Base-by-base conservation (phyloP, 2,329 filamentous ascomycete genomes). In the Verticillium zaregamsianum region DNA sequence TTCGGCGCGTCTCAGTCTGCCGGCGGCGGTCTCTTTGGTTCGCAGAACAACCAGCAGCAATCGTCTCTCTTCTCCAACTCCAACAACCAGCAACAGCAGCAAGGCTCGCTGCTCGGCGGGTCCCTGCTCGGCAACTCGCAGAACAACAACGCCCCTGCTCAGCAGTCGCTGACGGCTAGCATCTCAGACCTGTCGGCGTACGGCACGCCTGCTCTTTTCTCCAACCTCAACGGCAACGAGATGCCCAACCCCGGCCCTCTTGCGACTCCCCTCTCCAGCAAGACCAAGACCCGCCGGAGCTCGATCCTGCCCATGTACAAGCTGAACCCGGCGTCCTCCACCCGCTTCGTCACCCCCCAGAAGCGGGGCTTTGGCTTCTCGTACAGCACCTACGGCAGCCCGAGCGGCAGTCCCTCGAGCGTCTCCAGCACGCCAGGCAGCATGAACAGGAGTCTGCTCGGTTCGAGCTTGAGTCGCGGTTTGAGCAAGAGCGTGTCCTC, bases 361-460 rank as follows among this genome's bases (percentile, higher is more conserved):
- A 94, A 92, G 77, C 86, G 90, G 61, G 92, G 92, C 5, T 97
- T 92, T 71, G 94, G 94, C 3, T 96, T 97, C 73, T 93, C 90
- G 2, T 97, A 97, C 76, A 96, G 93, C 66, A 93, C 89, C 2
- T 97, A 96, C 69, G 92, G 92, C 55, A 93, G 90, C 1, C 93
- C 94, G 6, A 87, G 81, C 40, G 88, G 82, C 62, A 91, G 87
- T 67, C 85, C 85, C 25, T 85, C 90, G 5, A 87, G 89, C 71
- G 83, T 80, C 40, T 80, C 85, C 54, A 92, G 89, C 73, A 90
- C 90, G 7, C 90, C 91, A 5, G 87, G 86, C 40, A 82, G 82
- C 20, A 77, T 90, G 59, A 85, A 86, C 28, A 86, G 86, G 70
- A 93, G 88, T 70, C 75, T 93, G 39, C 75, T 84, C 20, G 83